Evolutionary conservation across 768 basidiomycete species (phyloP), one percentile per base, ranked within the genome.

Genomic region (Trametes cingulata): DNA sequence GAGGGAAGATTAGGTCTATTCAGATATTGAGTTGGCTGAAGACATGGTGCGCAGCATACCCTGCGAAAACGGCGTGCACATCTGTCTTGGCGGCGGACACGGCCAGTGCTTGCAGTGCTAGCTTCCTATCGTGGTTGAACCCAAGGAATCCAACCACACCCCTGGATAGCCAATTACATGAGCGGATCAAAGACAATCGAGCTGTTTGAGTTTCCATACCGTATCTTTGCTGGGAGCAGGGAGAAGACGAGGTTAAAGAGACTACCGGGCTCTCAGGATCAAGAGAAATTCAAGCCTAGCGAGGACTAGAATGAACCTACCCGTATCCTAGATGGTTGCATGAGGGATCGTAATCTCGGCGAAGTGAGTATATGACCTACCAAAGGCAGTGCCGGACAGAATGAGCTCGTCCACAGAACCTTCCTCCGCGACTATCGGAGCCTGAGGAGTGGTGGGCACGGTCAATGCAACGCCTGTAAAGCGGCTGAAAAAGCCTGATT

Each of bases 181-280:
- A 50, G n/a, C 46, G 20, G 10, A 41, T 39, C 10, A 4, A 10
- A 33, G 29, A 33, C 10, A 4, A 33, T 10, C 6, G 29, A 52
- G 27, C 33, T 12, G 15, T 22, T 52, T 19, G 14, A 40, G 17
- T n/a, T 29, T 10, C 69, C 82, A 54, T 62, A 89, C 88, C 87
- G 85, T 55, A 87, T 75, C 66, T 82, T 85, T 61, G 85, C 84
- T 17, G 91, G 91, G 14, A 93, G 73, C 17, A 93, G 71, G 3
- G 88, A 91, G 59, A 93, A 85, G 10, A 91, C 85, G 47, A 93
- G 80, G 68, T 92, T 92, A 74, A 93, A 93, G 24, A 93, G 68
- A 0, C 90, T 88, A 66, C 76, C 86, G 0, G 83, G 80, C 76
- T 56, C 37, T 15, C 52, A 58, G 42, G 46, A 22, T 41, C 27